Evolutionary conservation across 352 stramenopile genomes (phyloP).

Genomic region (Phytophthora palmivora): DNA sequence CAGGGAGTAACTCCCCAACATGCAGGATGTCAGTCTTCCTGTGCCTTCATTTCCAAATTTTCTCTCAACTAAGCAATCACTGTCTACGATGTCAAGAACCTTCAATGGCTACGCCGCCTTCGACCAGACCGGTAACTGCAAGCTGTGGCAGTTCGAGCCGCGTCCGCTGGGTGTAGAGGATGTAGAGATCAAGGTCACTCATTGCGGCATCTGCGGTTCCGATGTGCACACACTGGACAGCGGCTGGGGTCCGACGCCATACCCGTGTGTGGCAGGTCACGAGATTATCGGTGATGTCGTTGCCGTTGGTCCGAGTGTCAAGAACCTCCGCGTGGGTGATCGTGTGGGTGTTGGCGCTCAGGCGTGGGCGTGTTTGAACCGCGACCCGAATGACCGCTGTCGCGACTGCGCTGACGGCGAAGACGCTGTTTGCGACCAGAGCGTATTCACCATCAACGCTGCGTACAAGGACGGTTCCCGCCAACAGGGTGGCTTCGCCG

Average conservation of each 20-base stretch:
- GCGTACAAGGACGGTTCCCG: constrained; percentile 37
- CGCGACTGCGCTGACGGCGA: constrained; percentile 54
- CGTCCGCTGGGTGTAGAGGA: too few species aligned
- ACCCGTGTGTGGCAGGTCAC: too few species aligned
- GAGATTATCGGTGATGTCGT: too few species aligned
- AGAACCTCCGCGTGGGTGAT: too few species aligned
- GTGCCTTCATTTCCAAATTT: constrained; percentile 17
- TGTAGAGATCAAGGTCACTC: too few species aligned
- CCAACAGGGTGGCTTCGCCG: constrained; percentile 26
- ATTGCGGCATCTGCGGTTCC: too few species aligned
- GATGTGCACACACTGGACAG: too few species aligned
- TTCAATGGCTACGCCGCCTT: not conserved
- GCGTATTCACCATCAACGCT: constrained; percentile 49
- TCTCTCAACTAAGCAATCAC: constrained; percentile 9
- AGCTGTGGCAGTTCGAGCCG: too few species aligned
- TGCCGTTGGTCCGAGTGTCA: too few species aligned
- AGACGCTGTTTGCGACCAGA: constrained; percentile 65
- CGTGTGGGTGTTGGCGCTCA: constrained; percentile 40
- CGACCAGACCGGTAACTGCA: constrained; percentile 1
- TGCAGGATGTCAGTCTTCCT: too few species aligned
- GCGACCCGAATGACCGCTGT: constrained; percentile 63
- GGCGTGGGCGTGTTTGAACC: constrained; percentile 58
- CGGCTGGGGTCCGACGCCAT: too few species aligned
- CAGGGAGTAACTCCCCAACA: too few species aligned
- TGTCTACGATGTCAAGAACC: not conserved